A percentile compares a stretch with the other conserved stretches of the same genome.
Conservation (phyloP, 371 early-diverging fungal species). For the Encephalitozoon hellem region DNA sequence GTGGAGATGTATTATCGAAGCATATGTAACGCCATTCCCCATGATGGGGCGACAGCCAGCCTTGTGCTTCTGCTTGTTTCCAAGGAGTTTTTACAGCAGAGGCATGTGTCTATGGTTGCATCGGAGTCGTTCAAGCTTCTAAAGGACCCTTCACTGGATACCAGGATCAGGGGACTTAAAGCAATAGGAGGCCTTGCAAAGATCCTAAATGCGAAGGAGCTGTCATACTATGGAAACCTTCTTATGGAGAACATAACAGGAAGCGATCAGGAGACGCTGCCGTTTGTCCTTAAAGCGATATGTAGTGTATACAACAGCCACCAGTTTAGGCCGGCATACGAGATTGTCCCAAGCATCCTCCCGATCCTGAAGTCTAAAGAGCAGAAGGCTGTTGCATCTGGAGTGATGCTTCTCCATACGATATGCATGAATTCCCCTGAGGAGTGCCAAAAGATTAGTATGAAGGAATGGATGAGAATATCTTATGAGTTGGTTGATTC, state of each 20-base stretch:
- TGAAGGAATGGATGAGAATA: slow-evolving; percentile 93
- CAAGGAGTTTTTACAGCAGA: neutral
- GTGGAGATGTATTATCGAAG: neutral
- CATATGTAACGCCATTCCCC: neutral
- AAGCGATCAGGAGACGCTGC: neutral
- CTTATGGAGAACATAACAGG: neutral
- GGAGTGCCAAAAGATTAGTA: neutral
- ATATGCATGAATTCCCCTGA: neutral
- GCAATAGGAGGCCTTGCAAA: neutral
- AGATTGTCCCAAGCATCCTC: neutral
- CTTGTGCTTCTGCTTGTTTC: neutral
- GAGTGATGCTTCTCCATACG: neutral
- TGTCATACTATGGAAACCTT: neutral
- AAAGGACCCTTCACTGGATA: neutral
- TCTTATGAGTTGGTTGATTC: slow-evolving; percentile 87
- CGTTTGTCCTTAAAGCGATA: neutral
- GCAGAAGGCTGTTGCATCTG: neutral
- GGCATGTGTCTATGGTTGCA: neutral
- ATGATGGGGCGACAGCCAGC: neutral
- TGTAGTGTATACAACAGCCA: neutral
- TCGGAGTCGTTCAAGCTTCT: neutral
- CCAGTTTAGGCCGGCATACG: neutral
- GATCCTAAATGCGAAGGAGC: neutral
- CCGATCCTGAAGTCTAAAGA: neutral
- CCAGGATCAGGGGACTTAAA: neutral